Evolutionary conservation across 441 rosid species (phyloP), one percentile per base, ranked within the genome.

Genomic region (Mallotus repandus): DNA sequence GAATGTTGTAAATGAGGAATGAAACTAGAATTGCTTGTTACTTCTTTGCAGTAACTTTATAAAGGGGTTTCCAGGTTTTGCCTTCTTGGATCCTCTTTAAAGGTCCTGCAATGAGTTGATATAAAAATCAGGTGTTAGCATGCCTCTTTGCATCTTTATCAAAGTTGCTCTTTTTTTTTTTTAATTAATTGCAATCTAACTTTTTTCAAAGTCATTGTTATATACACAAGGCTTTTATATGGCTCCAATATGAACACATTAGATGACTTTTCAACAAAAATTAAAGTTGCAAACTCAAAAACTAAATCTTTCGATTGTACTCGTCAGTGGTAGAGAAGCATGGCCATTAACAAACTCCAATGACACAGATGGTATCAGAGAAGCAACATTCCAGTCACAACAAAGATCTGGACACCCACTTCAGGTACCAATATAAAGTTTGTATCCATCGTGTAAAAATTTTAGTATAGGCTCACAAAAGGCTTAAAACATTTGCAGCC

Each of bases 341-440:
- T 87, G 87, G 87, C 74, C 70, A 56, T 78, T 65, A 68, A 73
- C 78, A 63, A 82, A 82, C 71, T 66, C 85, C 71, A 82, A 52
- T 35, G 84, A 87, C 66, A 63, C 81, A 45, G 83, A 83, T 70
- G 75, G 74, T 16, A 70, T 70, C 72, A 82, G 84, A 63, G 76
- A 69, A 67, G 59, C 64, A 9, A 60, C 68, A 29, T 66, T 74
- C 54, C 75, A 49, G 14, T 53, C 69, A n/a, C 78, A 70, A n/a
- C 71, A 74, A 16, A 64, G 68, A 63, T 64, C 69, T 74, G 53
- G 52, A 21, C 67, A 59, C 10, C 75, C 29, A 57, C 46, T 74
- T 59, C 68, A 78, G 81, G 81, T 78, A 63, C 29, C 43, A 15
- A 12, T 66, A 18, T 61, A 50, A 74, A 48, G 32, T 60, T 50